Evolutionary conservation across 2,329 filamentous ascomycete species (phyloP), one percentile per base, ranked within the genome.

Genomic region (Nemania serpens): DNA sequence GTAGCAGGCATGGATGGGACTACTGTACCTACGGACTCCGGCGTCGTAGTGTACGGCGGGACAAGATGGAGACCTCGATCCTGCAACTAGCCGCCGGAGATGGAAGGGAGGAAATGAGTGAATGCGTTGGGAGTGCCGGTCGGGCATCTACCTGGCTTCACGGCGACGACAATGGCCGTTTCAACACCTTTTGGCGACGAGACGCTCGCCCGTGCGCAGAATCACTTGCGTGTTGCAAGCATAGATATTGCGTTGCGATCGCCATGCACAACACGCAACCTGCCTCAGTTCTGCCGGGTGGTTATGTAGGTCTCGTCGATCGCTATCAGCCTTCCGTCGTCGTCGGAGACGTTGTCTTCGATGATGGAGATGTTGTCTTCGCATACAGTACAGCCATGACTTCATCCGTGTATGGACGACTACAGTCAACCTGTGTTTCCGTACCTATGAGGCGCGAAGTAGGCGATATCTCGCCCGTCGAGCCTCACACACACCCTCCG

Each of bases 1-100:
- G 48, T 57, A 39, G 58, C 53, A 48, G 22, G 29, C 25, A 43
- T 25, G n/a, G 12, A 6, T 36, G 36, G 11, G 45, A 43, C 36
- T 37, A 48, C 47, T 49, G 42, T 53, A 25, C n/a, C 25, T 57
- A 53, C 59, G 59, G 59, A 57, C 59, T 57, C 59, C 59, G 54
- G 34, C 43, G 39, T 49, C 25, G 53, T 55, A 39, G 45, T 42
- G n/a, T 50, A 18, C 53, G 53, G 48, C 48, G 43, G 48, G 22
- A n/a, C 37, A 45, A 37, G 22, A 22, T 13, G 10, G 39, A 49
- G 3, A 10, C 33, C 33, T 36, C n/a, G 2, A 3, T 36, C 20
- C 33, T 37, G 47, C 47, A 36, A 49, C 25, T 46, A 48, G 47
- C 41, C 45, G 50, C 48, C 57, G 45, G 46, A 46, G 50, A 33